Base-by-base conservation (phyloP, 768 basidiomycete genomes). In the Rossbeevera mucosa region DNA sequence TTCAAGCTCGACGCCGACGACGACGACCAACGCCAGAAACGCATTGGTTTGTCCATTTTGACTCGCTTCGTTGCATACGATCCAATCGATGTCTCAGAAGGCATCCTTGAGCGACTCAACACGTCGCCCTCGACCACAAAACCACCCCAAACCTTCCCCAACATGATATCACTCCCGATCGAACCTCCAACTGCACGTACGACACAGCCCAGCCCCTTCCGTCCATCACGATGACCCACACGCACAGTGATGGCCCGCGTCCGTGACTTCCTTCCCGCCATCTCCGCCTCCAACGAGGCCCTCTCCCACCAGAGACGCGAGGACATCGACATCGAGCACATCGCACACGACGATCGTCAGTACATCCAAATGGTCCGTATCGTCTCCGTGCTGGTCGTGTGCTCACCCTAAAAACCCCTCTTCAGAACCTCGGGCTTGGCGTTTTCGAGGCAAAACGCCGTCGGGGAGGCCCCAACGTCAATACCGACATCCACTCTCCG, bases 281-380 rank as follows among this genome's bases (percentile, higher is more conserved):
- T 88, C 16, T 78, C 82, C 44, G 83, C 81, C 12, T 83, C 86
- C 2, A 88, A 87, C 58, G 74, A 73, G 2, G 64, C 76, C 1
- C 74, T 88, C 16, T 59, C 73, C 3, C 71, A 74, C 33, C 64
- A 67, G 36, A 75, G 83, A 53, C 84, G 82, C 1, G 61, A 65
- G 16, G 83, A 80, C 58, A 71, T 88, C n/a, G 80, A 88, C 60
- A 86, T 90, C 36, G 88, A 90, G 65, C 74, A 83, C 51, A 58
- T 88, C 21, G 68, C 71, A 7, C 73, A 70, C 20, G 71, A 70
- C n/a, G 73, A 71, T 47, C 74, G 72, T 1, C 74, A 68, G 52
- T 80, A 85, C 62, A 83, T 88, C 57, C 79, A 87, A 64, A 86
- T 87, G 83, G 85, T 82, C 70, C 60, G 55, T 51, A 25, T 16